Percentiles rank a stretch among this genome's conserved stretches.
Conservation (phyloP, 768 basidiomycete species). For the Lepiota subincarnata region DNA sequence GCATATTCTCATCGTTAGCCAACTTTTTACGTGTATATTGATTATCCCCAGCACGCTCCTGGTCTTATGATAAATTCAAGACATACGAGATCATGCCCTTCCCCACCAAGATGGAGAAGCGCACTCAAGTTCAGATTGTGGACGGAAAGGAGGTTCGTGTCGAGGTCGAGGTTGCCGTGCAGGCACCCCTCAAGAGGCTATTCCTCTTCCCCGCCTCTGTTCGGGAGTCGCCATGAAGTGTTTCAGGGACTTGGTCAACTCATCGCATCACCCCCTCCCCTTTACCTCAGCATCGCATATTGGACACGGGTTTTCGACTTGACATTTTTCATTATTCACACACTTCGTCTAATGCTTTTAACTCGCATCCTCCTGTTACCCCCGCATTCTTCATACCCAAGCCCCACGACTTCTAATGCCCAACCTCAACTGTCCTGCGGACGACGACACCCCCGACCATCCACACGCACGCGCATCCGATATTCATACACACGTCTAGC, state of each 20-base stretch:
- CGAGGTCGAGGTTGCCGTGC: slow-evolving; percentile 51
- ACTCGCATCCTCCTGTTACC: not conserved
- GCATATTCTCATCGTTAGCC: slow-evolving; percentile 18
- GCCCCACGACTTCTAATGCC: not conserved
- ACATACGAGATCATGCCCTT: slow-evolving; percentile 63
- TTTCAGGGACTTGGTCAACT: not conserved
- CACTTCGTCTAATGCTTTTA: not conserved
- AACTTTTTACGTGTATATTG: slow-evolving; percentile 1
- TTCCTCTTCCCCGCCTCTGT: slow-evolving; percentile 57
- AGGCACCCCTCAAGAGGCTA: slow-evolving; percentile 54
- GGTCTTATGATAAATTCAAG: slow-evolving; percentile 72
- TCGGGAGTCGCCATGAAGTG: not conserved
- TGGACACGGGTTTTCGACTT: not conserved
- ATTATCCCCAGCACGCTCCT: slow-evolving; percentile 53
- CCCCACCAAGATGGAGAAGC: slow-evolving; percentile 55
- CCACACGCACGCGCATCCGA: slow-evolving; percentile 7
- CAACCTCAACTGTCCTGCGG: too few species aligned
- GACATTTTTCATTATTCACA: slow-evolving; percentile 1
- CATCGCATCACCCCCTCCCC: not conserved
- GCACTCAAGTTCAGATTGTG: slow-evolving; percentile 45
- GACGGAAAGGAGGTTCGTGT: slow-evolving; percentile 48
- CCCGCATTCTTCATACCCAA: slow-evolving; percentile 5
- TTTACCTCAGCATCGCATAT: not conserved
- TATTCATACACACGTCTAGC: slow-evolving; percentile 1
- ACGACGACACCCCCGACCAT: not conserved